These are phyloP conservation scores for Globisporangium heterothallicum DNA, from an alignment of 352 stramenopile species.

Conservation along the genomic window DNA sequence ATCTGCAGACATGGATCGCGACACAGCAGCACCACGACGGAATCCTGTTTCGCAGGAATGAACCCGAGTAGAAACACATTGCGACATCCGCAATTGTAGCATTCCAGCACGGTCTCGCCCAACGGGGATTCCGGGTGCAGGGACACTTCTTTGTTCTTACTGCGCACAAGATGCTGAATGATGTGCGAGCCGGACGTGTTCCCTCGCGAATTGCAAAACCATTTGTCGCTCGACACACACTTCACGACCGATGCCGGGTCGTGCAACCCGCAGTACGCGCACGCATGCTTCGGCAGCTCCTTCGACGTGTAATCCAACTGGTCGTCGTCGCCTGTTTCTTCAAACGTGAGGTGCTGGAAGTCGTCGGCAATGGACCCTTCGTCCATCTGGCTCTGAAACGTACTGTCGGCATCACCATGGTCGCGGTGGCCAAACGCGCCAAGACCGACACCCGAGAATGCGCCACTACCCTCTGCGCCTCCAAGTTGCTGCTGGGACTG, in stretches of 20 bases:
- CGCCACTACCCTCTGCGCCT: background rate
- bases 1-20: constrained; percentile 95
- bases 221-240: constrained; percentile 95
- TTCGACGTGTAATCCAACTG: constrained; percentile 57
- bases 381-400: constrained; percentile 40
- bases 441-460: constrained; percentile 5
- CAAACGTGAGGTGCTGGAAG: constrained; percentile 63
- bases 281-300: constrained; percentile 89
- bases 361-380: constrained; percentile 33
- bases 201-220: constrained; percentile 98
- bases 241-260: constrained; percentile 95
- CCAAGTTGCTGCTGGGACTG: constrained; percentile 7
- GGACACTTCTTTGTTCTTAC: constrained; percentile 87
- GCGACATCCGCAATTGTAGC: constrained; percentile 98
- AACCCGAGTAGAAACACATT: constrained; percentile 99
- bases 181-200: constrained; percentile 95
- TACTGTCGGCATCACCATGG: constrained; percentile 11
- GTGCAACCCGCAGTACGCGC: constrained; percentile 97
- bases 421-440: constrained; percentile 12
- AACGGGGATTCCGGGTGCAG: constrained; percentile 95
- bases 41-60: constrained; percentile 94
- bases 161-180: constrained; percentile 97
- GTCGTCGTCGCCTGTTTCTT: constrained; percentile 69
- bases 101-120: constrained; percentile 97
- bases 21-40: constrained; percentile 97